These are phyloP conservation scores for Stylonectria norvegica DNA, from an alignment of 2,329 filamentous ascomycete genomes.

Conservation along the genomic window DNA sequence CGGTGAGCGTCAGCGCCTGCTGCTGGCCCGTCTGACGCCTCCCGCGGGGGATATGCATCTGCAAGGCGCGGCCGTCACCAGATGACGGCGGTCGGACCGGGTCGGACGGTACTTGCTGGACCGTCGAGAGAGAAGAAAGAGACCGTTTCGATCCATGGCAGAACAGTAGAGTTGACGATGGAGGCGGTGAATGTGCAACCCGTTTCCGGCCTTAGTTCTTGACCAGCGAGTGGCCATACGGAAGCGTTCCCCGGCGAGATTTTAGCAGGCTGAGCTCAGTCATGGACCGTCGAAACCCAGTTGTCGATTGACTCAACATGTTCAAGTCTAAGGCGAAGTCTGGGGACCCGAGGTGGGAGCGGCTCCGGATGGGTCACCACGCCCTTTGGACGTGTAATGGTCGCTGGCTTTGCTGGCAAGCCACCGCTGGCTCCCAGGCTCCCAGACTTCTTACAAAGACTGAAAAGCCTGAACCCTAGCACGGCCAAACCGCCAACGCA, in stretches of 20 bases:
- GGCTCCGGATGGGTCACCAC: conserved; percentile 18
- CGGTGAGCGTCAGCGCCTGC: background rate
- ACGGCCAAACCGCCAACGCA: conserved; percentile 16
- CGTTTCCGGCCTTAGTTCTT: conserved; percentile 10
- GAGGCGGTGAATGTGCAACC: conserved; percentile 28
- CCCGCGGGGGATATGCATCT: background rate
- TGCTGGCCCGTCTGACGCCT: background rate
- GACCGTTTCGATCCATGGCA: no score
- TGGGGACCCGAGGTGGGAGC: conserved; percentile 7
- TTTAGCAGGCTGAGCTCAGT: conserved; percentile 25
- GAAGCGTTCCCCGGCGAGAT: conserved; percentile 25
- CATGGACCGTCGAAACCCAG: conserved; percentile 18
- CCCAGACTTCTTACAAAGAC: no score
- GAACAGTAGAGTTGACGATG: no score
- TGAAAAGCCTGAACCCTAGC: no score
- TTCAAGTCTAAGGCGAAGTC: no score
- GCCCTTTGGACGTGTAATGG: no score
- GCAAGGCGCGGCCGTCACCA: background rate
- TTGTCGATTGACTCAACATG: background rate
- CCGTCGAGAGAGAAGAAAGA: no score
- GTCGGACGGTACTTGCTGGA: no score
- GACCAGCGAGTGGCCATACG: conserved; percentile 21
- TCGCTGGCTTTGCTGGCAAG: no score
- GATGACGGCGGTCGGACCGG: background rate
- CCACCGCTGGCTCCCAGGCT: no score